phyloP scores from a whole-genome alignment of 148 eudicot genomes.

The Silene latifolia region DNA sequence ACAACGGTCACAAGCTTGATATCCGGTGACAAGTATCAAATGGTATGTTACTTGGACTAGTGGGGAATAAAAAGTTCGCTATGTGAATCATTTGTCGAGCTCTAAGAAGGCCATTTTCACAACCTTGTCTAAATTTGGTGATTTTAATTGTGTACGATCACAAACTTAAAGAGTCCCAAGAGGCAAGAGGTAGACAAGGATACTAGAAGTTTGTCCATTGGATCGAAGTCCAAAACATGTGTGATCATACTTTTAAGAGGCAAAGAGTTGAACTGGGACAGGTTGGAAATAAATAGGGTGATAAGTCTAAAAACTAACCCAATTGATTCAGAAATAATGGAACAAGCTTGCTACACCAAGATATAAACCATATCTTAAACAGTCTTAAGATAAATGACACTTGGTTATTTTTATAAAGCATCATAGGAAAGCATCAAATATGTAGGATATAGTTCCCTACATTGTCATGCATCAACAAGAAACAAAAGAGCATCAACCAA shows the following conservation, averaged over 20 bases:
- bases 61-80: neutral
- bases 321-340: neutral
- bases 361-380: neutral
- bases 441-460: conserved; percentile 9
- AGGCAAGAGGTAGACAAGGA: conserved; percentile 5
- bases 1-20: neutral
- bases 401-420: neutral
- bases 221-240: neutral
- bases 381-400: neutral
- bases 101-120: neutral
- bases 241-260: neutral
- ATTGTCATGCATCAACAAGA: conserved; percentile 7
- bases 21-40: neutral
- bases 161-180: too few relatives aligned
- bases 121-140: neutral
- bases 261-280: neutral
- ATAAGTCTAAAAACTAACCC: neutral
- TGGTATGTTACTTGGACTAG: neutral
- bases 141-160: neutral
- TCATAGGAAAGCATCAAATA: conserved; percentile 13
- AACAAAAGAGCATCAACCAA: conserved; percentile 19
- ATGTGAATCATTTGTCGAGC: neutral
- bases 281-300: neutral
- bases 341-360: neutral
- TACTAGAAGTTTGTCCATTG: neutral